These are phyloP conservation scores for Termitomyces sp. DNA, from an alignment of 1,284 basidiomycete species.

Conservation along the genomic window DNA sequence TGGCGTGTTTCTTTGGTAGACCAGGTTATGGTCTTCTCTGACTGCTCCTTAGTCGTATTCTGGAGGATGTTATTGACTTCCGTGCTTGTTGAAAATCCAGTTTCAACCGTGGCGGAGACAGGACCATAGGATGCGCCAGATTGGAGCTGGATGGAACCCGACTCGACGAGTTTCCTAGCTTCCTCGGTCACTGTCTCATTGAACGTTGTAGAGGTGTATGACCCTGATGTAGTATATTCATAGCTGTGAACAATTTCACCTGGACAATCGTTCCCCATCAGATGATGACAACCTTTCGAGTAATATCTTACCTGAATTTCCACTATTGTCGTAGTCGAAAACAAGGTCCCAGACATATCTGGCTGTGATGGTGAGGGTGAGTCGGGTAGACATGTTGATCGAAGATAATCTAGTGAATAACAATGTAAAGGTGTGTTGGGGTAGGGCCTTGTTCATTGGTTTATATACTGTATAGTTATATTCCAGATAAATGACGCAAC, in stretches of 20 bases:
- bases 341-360: neutral
- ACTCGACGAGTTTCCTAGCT: neutral
- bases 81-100: neutral
- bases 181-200: neutral
- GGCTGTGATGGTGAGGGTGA: neutral
- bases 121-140: constrained; percentile 4
- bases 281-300: neutral
- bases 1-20: neutral
- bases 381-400: neutral
- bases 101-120: neutral
- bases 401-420: neutral
- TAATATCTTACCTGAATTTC: neutral
- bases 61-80: neutral
- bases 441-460: neutral
- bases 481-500: neutral
- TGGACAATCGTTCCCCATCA: neutral
- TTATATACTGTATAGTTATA: neutral
- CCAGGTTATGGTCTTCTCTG: neutral
- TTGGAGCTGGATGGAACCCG: neutral
- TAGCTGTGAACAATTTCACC: neutral
- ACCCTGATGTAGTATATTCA: neutral
- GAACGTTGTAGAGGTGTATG: constrained; percentile 1
- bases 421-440: neutral
- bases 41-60: neutral
- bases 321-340: constrained; percentile 1